Conservation (phyloP, 225 moss, liverwort and hornwort genomes). For the Physcomitrium patens region DNA sequence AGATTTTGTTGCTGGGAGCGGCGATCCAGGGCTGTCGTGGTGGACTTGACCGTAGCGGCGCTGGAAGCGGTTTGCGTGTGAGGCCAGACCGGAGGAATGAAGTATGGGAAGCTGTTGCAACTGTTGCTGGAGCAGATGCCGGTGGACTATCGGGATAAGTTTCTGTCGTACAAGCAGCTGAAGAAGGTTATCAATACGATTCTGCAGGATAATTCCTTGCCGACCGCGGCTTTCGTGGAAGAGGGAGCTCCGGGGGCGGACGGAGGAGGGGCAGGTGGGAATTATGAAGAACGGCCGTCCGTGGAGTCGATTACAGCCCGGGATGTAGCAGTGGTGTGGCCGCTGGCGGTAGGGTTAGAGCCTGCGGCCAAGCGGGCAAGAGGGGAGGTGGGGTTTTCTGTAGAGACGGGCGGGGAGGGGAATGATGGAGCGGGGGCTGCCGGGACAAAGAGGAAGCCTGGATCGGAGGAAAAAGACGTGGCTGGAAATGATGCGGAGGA, state of each 20-base stretch:
- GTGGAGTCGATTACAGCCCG: constrained; percentile 29
- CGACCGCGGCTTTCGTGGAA: constrained; percentile 44
- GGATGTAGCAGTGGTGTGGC: constrained; percentile 42
- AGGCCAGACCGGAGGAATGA: constrained; percentile 7
- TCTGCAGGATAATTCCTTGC: constrained; percentile 34
- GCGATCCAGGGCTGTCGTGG: too few species aligned
- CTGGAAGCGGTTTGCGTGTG: not conserved
- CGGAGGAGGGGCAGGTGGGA: not conserved
- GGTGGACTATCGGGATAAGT: constrained; percentile 44
- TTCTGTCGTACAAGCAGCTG: constrained; percentile 61
- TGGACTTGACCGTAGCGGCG: too few species aligned
- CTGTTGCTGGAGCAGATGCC: constrained; percentile 30
- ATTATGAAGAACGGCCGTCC: not conserved
- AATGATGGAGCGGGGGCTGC: constrained; percentile 9
- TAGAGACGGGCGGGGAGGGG: constrained; percentile 7
- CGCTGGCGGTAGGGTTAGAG: constrained; percentile 18
- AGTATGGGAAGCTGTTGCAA: constrained; percentile 38
- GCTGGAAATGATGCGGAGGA: constrained; percentile 1
- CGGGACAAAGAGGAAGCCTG: constrained; percentile 32
- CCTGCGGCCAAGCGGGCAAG: constrained; percentile 35
- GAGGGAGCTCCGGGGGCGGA: constrained; percentile 7
- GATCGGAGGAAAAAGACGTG: not conserved
- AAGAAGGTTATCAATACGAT: constrained; percentile 62
- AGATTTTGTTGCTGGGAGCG: not conserved
- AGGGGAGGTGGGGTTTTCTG: constrained; percentile 1